A percentile compares a stretch with the other conserved stretches of the same genome.
Evolutionary conservation across 108 stramenopile genomes (phyloP).

Genomic region (Discostella pseudostelligera): DNA sequence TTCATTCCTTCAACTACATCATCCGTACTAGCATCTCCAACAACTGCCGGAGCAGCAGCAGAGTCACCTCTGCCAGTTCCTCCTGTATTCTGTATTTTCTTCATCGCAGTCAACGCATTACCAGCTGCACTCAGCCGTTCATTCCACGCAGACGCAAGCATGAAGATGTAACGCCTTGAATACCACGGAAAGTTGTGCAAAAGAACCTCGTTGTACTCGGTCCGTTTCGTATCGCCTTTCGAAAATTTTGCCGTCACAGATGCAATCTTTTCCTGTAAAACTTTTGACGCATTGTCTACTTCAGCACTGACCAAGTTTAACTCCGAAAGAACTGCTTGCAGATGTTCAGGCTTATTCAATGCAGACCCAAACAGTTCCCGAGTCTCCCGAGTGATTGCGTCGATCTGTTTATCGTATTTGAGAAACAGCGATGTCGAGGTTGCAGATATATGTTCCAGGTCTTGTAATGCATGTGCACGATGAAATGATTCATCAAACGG

Average conservation of each 20-base stretch:
- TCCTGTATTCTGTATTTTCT: slow-evolving; percentile 58
- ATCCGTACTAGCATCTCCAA: slow-evolving; percentile 67
- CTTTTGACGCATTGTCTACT: slow-evolving; percentile 80
- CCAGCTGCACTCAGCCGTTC: slow-evolving; percentile 83
- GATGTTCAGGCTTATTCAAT: slow-evolving; percentile 72
- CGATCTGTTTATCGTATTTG: slow-evolving; percentile 86
- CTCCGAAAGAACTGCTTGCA: slow-evolving; percentile 82
- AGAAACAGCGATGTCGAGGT: slow-evolving; percentile 78
- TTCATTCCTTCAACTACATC: slow-evolving; percentile 80
- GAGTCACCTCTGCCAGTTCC: slow-evolving; percentile 52
- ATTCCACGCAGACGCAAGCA: slow-evolving; percentile 87
- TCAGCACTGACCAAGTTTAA: slow-evolving; percentile 75
- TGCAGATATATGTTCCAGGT: slow-evolving; percentile 75
- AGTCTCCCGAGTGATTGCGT: slow-evolving; percentile 82
- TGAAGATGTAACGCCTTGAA: slow-evolving; percentile 76
- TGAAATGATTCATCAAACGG: slow-evolving; percentile 84
- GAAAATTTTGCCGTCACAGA: slow-evolving; percentile 66
- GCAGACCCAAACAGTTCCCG: slow-evolving; percentile 68
- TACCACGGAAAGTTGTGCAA: slow-evolving; percentile 55
- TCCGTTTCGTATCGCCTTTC: slow-evolving; percentile 25
- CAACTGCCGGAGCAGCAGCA: slow-evolving; percentile 44
- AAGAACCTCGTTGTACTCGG: slow-evolving; percentile 38
- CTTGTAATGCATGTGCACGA: slow-evolving; percentile 56
- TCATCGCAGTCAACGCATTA: slow-evolving; percentile 86
- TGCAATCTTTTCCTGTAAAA: slow-evolving; percentile 83